These are phyloP conservation scores for Neurospora sp. DNA, from an alignment of 495 filamentous ascomycete species.

Conservation along the genomic window DNA sequence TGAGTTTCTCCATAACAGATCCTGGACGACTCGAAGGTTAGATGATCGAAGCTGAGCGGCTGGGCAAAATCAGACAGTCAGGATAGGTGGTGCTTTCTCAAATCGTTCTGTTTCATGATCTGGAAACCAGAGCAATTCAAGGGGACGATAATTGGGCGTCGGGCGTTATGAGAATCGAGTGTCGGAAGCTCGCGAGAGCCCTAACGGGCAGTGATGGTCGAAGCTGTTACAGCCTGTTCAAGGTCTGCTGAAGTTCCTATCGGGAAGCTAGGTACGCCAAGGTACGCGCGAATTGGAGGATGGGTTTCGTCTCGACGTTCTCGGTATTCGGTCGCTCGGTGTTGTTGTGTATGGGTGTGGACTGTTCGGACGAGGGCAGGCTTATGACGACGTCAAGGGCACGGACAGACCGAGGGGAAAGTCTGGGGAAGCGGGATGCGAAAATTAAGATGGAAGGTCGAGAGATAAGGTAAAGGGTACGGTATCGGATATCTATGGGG, in stretches of 20 bases:
- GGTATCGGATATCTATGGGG: neutral
- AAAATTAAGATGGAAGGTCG: neutral
- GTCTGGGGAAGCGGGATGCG: neutral
- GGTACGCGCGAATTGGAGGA: neutral
- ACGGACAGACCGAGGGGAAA: neutral
- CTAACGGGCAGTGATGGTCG: neutral
- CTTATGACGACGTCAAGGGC: neutral
- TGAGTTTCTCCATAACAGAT: constrained; percentile 16
- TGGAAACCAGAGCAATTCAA: neutral
- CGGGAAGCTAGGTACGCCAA: neutral
- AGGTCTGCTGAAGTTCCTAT: neutral
- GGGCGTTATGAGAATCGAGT: neutral
- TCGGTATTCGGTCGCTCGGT: neutral
- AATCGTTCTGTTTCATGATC: neutral
- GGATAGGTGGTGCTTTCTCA: neutral
- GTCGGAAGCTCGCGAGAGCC: neutral
- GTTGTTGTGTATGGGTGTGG: neutral
- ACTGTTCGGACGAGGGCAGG: neutral
- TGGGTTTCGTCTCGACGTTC: neutral
- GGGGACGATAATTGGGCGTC: neutral
- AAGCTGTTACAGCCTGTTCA: neutral
- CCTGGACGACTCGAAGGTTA: neutral
- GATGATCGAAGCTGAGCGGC: neutral
- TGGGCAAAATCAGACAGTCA: neutral
- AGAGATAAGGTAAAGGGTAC: neutral